Base-by-base conservation (phyloP, 2,329 filamentous ascomycete species). In the Aspergillus eucalypticola region DNA sequence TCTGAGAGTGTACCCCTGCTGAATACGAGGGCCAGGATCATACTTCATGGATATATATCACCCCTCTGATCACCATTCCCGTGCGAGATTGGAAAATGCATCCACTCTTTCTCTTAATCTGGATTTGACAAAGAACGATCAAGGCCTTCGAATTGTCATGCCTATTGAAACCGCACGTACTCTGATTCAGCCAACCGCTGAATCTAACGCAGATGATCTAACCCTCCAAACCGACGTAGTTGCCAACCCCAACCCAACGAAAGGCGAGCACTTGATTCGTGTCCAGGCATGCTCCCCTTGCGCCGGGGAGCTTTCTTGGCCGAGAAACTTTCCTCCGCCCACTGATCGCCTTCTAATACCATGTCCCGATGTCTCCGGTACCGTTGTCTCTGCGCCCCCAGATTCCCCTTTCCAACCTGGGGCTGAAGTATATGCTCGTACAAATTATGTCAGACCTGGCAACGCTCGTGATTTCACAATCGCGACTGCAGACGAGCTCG, bases 241-340 rank as follows among this genome's bases (percentile, higher is more conserved):
- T 10, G 67, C 71, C 58, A 42, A 51, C 61, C 46, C 73, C 66
- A 51, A 65, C 57, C 69, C 62, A 44, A 63, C 61, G 19, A 65
- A 53, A 27, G 49, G 62, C 23, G 72, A 77, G 59, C 73, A 81
- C 64, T 71, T 81, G 19, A 74, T 82, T 69, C 71, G 71, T 49
- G 71, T 77, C 5, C 71, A 77, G 53, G 66, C 76, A 52, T 72
- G 72, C 35, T 74, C 78, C 6, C 71, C 79, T 13, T 80, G 76
- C 42, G 70, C 74, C 2, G 74, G 75, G 13, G 81, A 82, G 61
- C 75, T 82, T 10, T 68, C 71, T 64, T 82, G 79, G 81, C 72
- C 77, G 2, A 71, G 71, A 41, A 66, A 71, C 21, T 70, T 73
- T 52, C 54, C 71, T 10, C 56, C 60, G 2, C 60, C 66, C 2